Evolutionary conservation across 2,329 filamentous ascomycete species (phyloP), one percentile per base, ranked within the genome.

Genomic region (Fusarium abutilonis): DNA sequence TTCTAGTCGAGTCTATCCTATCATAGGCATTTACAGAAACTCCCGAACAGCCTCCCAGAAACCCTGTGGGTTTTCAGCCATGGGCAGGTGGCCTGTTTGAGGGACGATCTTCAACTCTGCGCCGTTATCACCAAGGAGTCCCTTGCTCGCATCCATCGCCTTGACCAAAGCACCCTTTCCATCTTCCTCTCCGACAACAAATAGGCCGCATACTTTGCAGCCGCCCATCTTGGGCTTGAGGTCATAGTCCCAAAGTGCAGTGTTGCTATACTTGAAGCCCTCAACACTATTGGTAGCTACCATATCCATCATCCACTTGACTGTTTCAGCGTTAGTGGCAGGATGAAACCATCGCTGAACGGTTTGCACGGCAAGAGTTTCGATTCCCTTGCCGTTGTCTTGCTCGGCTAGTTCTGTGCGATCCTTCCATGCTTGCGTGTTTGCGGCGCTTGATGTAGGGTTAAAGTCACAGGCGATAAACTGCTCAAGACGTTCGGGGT

Each of bases 391-490:
- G 21, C 84, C 83, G 3, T 80, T 80, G 9, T 83, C 79, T 6
- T 74, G 74, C 68, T 91, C 87, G 0, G 89, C 87, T 4, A 93
- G 74, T 0, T 78, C 83, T 52, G 92, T 89, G 26, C 92, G 88
- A 39, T 93, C 90, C 52, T 86, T 86, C 92, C 92, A 96, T 0
- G 91, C 90, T 43, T 86, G 83, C 4, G 88, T 89, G 78, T 96
- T 96, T 32, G 87, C 87, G 1, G 87, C 79, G 56, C 89, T 91
- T 0, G 89, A 87, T 6, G 86, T 82, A 8, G 85, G 83, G 74
- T 93, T 94, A 71, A 92, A 96, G 75, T 95, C 91, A 74, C 91
- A 93, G 4, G 88, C 83, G 19, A 94, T 79, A 73, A 93, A 90
- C 7, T 80, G 80, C 2, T 69, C 73, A 13, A 92, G 76, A 39